Evolutionary conservation across 352 stramenopile genomes (phyloP), one percentile per base, ranked within the genome.

Genomic region (Pythium myriotylum): DNA sequence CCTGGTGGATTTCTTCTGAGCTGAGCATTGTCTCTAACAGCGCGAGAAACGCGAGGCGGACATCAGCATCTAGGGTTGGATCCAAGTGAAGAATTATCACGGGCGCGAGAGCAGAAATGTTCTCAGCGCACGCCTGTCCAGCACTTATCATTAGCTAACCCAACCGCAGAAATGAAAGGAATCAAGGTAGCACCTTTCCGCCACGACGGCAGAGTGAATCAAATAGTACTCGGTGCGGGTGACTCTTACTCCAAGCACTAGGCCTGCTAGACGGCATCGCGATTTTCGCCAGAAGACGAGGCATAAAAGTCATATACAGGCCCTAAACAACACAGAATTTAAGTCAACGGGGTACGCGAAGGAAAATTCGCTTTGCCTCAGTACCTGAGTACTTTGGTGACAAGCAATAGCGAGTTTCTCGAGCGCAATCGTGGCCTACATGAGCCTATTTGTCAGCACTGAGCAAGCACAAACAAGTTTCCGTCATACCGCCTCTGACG

Each of bases 11-110:
- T 10, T 63, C 46, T 42, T 87, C 73, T 19, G 62, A 76, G 14
- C 79, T 72, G 14, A 95, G 76, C 79, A 95, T 88, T 4, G 86
- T 91, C 65, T 95, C 83, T 13, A 95, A 61, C 27, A 95, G 74
- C n/a, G 85, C 84, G 48, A 95, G 76, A 59, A 93, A 95, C 27
- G 82, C 74, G 17, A 95, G 69, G 4, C 86, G 82, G 39, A 95
- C 77, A 59, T 93, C 84, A 6, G 84, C 77, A 39, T 92, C 86
- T 29, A 81, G 77, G n/a, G 62, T 52, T 27, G 81, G 69, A 10
- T 88, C 79, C 40, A 95, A 57, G 58, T 95, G 84, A 10, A 83
- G 40, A 37, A 95, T 57, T 39, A 93, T 58, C 29, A 87, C 80
- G 16, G 82, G 81, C 0, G 91, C 68, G 23, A 93, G 65, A 52